Evolutionary conservation across 129 eudicot genomes (phyloP).

Genomic region (Helichrysum umbraculigerum): DNA sequence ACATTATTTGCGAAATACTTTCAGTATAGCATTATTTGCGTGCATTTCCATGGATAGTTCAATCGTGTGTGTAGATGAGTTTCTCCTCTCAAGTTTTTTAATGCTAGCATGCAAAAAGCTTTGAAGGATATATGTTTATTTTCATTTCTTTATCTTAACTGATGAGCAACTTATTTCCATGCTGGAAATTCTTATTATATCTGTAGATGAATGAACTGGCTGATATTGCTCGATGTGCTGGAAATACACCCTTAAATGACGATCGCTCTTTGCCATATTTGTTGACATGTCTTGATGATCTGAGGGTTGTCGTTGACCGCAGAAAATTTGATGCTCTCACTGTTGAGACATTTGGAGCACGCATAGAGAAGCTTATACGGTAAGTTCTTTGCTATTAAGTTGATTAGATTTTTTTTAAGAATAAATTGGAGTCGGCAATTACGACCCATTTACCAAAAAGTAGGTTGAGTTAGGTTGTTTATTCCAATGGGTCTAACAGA

Average conservation of each 20-base stretch:
- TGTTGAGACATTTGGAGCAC: conserved; percentile 91
- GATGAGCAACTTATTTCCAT: conserved; percentile 10
- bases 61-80: background rate
- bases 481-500: background rate
- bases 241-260: conserved; percentile 78
- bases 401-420: background rate
- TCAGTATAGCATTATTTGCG: background rate
- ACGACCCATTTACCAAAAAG: background rate
- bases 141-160: background rate
- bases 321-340: conserved; percentile 80
- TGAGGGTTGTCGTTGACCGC: conserved; percentile 72
- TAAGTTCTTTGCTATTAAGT: conserved; percentile 30
- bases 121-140: background rate
- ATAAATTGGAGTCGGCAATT: background rate
- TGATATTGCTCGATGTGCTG: conserved; percentile 89
- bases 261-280: conserved; percentile 75
- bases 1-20: background rate
- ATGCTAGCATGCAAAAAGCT: background rate
- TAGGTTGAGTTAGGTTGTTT: conserved; percentile 3
- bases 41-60: background rate
- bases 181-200: conserved; percentile 2
- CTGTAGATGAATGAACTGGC: conserved; percentile 87
- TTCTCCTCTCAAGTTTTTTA: background rate
- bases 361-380: conserved; percentile 93
- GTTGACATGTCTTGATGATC: conserved; percentile 86